phyloP scores from a whole-genome alignment of 2,329 filamentous ascomycete species.

The Alternaria gansuensis region DNA sequence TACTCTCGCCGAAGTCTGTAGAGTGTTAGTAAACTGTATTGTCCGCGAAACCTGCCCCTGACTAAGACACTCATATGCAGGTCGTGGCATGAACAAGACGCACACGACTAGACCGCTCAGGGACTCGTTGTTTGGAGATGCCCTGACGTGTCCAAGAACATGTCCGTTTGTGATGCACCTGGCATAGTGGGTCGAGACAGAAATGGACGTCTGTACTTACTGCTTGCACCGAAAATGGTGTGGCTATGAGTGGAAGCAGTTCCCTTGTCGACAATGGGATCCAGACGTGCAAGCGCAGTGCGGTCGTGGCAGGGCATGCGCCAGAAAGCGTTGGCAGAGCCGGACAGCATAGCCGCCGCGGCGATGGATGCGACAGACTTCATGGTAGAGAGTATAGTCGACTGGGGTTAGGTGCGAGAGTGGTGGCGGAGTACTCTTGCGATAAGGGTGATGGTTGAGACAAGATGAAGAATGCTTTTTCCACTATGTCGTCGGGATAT shows the following conservation, averaged over 20 bases:
- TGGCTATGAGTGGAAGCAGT: slow-evolving; percentile 44
- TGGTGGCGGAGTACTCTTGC: slow-evolving; percentile 11
- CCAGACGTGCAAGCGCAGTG: slow-evolving; percentile 67
- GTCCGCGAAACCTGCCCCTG: slow-evolving; percentile 32
- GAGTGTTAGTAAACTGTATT: slow-evolving; percentile 32
- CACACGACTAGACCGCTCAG: neutral
- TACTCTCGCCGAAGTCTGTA: slow-evolving; percentile 65
- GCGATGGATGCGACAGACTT: slow-evolving; percentile 43
- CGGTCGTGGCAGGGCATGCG: slow-evolving; percentile 73
- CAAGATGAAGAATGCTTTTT: slow-evolving; percentile 12
- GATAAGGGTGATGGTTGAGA: slow-evolving; percentile 12
- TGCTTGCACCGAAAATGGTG: slow-evolving; percentile 52
- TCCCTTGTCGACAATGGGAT: slow-evolving; percentile 51
- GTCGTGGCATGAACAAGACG: slow-evolving; percentile 4
- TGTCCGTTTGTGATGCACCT: slow-evolving; percentile 17
- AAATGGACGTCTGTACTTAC: slow-evolving; percentile 61
- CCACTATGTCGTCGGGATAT: neutral
- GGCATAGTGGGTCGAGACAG: slow-evolving; percentile 49
- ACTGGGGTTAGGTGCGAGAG: slow-evolving; percentile 12
- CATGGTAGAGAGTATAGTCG: slow-evolving; percentile 32
- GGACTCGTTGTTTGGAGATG: slow-evolving; percentile 1
- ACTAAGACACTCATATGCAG: slow-evolving; percentile 19
- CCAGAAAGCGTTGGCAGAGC: slow-evolving; percentile 69
- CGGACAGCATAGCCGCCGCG: slow-evolving; percentile 46
- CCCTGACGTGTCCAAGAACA: slow-evolving; percentile 10